Conservation (phyloP, 176 grass and related monocot species). For the Carex myosuroides region DNA sequence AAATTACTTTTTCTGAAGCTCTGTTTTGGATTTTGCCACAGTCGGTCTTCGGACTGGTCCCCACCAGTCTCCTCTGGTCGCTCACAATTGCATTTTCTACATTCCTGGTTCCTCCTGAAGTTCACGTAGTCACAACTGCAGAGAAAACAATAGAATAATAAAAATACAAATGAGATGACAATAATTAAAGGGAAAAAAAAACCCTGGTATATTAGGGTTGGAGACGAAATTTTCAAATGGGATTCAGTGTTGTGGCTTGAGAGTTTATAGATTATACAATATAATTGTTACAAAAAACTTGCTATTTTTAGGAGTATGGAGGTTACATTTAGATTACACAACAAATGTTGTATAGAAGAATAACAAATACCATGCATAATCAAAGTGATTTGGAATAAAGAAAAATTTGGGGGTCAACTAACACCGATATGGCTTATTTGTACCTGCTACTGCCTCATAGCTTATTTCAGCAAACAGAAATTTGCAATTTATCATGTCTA, state of each 20-base stretch:
- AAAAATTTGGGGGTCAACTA: neutral
- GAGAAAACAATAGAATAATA: neutral
- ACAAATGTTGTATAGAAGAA: neutral
- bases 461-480: neutral
- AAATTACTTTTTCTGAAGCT: neutral
- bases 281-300: neutral
- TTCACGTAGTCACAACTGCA: constrained; percentile 18
- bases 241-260: neutral
- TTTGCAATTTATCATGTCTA: neutral
- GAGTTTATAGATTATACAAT: neutral
- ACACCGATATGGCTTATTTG: neutral
- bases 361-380: neutral
- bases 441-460: neutral
- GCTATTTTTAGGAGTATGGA: neutral
- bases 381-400: neutral
- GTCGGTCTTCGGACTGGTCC: neutral
- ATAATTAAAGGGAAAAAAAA: neutral
- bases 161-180: neutral
- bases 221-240: neutral
- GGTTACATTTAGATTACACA: neutral
- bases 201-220: neutral
- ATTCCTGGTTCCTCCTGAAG: constrained; percentile 13
- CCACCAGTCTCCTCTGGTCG: constrained; percentile 6
- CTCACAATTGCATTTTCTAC: constrained; percentile 21
- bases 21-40: constrained; percentile 8